Conservation (phyloP, 2,329 filamentous ascomycete species). For the Leptoxyphium fumago region DNA sequence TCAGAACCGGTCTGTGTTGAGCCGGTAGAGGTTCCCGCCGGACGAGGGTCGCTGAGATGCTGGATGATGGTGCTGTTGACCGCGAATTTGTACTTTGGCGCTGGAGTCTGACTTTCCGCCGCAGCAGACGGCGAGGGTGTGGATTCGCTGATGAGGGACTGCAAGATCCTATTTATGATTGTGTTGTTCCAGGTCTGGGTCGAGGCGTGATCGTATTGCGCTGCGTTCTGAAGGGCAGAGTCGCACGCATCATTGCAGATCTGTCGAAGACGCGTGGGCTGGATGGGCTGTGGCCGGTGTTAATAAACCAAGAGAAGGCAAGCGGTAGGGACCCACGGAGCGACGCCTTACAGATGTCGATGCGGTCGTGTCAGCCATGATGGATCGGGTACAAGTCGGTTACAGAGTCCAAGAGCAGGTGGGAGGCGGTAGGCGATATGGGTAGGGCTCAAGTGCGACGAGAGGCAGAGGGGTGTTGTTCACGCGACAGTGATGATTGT, state of each 20-base stretch:
- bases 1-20: constrained; percentile 24
- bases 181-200: constrained; percentile 79
- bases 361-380: not conserved
- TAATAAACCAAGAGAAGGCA: not conserved
- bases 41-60: constrained; percentile 59
- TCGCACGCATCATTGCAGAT: constrained; percentile 80
- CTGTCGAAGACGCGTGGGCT: constrained; percentile 63
- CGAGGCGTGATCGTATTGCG: constrained; percentile 74
- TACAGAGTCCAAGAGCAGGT: too few species aligned
- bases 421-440: too few species aligned
- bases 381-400: too few species aligned
- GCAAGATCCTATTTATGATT: constrained; percentile 77
- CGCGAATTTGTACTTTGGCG: constrained; percentile 66
- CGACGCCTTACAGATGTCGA: constrained; percentile 1
- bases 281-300: constrained; percentile 46
- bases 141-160: constrained; percentile 57
- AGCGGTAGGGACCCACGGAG: not conserved
- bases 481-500: too few species aligned
- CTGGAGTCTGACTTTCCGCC: constrained; percentile 34
- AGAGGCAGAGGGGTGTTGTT: too few species aligned
- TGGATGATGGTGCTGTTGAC: constrained; percentile 98
- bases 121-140: constrained; percentile 36
- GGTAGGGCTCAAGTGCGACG: too few species aligned
- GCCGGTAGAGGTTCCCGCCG: constrained; percentile 45
- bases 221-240: constrained; percentile 54